Conservation (phyloP, 225 moss, liverwort and hornwort species). For the Neckera pumila region DNA sequence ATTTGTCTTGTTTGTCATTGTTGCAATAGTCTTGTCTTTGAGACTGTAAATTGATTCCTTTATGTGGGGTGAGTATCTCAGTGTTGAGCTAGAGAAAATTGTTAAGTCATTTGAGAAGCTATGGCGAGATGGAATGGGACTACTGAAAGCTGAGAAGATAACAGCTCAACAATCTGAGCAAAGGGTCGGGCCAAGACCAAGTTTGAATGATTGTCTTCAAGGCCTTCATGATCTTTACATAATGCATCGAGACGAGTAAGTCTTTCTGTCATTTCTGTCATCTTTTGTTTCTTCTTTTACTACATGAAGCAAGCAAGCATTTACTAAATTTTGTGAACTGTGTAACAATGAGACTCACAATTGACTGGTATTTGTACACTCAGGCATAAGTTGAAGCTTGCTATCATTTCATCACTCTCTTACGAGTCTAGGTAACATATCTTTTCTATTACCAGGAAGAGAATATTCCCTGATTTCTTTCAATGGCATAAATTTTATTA, state of each 20-base stretch:
- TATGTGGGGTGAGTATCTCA: neutral
- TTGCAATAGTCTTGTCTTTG: neutral
- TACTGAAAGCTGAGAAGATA: slow-evolving; percentile 57
- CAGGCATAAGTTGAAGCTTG: slow-evolving; percentile 38
- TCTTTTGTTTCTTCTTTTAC: neutral
- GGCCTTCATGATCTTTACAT: slow-evolving; percentile 55
- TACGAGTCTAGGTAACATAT: slow-evolving; percentile 29
- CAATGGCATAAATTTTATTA: neutral
- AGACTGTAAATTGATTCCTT: neutral
- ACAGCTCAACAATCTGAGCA: slow-evolving; percentile 45
- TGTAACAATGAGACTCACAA: neutral
- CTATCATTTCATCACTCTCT: slow-evolving; percentile 31
- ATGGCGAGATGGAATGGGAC: slow-evolving; percentile 60
- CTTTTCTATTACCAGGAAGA: neutral
- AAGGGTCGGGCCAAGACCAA: slow-evolving; percentile 69
- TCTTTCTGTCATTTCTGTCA: neutral
- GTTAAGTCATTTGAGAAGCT: slow-evolving; percentile 58
- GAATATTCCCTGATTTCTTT: neutral
- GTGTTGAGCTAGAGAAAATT: slow-evolving; percentile 42
- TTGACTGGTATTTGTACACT: neutral
- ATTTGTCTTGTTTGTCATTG: neutral
- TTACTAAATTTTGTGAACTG: neutral
- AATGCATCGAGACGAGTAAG: slow-evolving; percentile 85
- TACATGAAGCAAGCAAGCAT: neutral
- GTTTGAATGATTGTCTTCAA: slow-evolving; percentile 61